phyloP scores from a whole-genome alignment of 148 eudicot species.

The Chenopodium formosanum region DNA sequence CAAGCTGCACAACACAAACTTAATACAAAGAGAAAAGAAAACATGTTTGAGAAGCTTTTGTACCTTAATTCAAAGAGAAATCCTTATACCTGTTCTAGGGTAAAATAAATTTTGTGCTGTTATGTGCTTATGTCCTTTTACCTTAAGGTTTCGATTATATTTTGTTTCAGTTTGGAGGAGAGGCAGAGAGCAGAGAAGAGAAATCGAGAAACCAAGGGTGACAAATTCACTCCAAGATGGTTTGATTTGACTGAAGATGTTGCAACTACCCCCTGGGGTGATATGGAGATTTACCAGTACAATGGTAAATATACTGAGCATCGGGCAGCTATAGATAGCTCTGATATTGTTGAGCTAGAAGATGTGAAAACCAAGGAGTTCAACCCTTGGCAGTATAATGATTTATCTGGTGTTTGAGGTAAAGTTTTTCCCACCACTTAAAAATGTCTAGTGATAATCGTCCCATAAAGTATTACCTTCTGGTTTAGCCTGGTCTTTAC shows the following conservation, averaged over 20 bases:
- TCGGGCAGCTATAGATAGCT: constrained; percentile 38
- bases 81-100: not conserved
- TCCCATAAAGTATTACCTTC: not conserved
- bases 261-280: constrained; percentile 80
- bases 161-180: constrained; percentile 60
- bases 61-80: too few species aligned
- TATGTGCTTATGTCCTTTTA: not conserved
- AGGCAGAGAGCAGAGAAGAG: constrained; percentile 80
- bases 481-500: not conserved
- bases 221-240: constrained; percentile 67
- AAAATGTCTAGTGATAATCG: not conserved
- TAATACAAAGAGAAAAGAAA: too few species aligned
- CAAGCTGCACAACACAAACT: too few species aligned
- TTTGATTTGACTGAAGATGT: constrained; percentile 56
- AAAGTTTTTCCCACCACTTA: not conserved
- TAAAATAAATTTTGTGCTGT: not conserved
- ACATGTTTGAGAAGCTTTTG: too few species aligned
- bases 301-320: constrained; percentile 60
- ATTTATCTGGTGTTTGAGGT: constrained; percentile 50
- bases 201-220: constrained; percentile 60
- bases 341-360: constrained; percentile 28
- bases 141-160: not conserved
- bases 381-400: constrained; percentile 71
- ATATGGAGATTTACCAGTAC: constrained; percentile 63
- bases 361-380: constrained; percentile 48